Percentiles rank a stretch among this genome's conserved stretches.
Conservation (phyloP, 2,329 filamentous ascomycete genomes). For the Pyrenophora seminiperda region DNA sequence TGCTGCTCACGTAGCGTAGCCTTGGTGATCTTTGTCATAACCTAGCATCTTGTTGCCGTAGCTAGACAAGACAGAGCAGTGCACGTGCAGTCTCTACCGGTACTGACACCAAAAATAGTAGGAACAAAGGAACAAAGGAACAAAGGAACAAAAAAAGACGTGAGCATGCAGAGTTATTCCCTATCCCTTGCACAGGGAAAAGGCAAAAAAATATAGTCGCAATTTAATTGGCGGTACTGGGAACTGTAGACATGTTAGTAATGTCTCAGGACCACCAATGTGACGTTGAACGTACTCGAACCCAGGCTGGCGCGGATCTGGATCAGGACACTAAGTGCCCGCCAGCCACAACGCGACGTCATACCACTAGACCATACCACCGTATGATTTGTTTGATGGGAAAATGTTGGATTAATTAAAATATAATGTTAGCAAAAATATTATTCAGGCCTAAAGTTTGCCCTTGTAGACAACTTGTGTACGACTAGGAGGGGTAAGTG, state of each 20-base stretch:
- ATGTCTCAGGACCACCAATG: slow-evolving; percentile 25
- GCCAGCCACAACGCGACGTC: slow-evolving; percentile 49
- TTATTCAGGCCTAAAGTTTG: background rate
- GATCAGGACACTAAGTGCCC: slow-evolving; percentile 29
- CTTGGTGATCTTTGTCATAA: too few species aligned
- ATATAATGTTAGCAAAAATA: slow-evolving; percentile 6
- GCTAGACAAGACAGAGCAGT: too few species aligned
- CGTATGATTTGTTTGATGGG: slow-evolving; percentile 27
- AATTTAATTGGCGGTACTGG: slow-evolving; percentile 39
- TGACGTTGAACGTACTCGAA: slow-evolving; percentile 37
- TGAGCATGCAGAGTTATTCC: too few species aligned
- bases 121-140: too few species aligned
- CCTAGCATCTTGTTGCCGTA: too few species aligned
- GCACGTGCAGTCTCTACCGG: too few species aligned
- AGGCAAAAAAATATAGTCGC: slow-evolving; percentile 25
- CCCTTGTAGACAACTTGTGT: background rate
- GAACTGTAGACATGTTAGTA: slow-evolving; percentile 37
- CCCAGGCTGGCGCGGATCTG: slow-evolving; percentile 47
- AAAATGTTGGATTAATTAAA: background rate
- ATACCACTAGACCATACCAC: slow-evolving; percentile 49
- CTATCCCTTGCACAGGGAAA: background rate
- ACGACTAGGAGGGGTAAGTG: background rate
- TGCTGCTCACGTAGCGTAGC: too few species aligned
- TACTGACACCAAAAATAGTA: too few species aligned
- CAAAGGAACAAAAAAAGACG: background rate